Conservation (phyloP, 257 asterid genomes). For the Nemophila menziesii region DNA sequence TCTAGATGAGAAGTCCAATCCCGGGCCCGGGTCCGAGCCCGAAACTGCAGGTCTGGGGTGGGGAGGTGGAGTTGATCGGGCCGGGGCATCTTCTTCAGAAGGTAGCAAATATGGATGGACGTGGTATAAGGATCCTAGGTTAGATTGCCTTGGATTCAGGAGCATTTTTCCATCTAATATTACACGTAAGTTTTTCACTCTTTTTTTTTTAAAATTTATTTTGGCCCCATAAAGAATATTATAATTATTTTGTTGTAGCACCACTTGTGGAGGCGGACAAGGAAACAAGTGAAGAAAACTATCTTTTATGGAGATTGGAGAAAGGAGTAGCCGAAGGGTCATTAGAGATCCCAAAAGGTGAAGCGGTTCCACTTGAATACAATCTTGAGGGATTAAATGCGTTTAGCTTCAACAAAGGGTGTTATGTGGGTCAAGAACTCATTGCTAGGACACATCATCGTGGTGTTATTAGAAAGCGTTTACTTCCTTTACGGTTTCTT, state of each 20-base stretch:
- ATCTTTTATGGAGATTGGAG: slow-evolving; percentile 80
- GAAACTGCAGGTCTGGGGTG: slow-evolving; percentile 61
- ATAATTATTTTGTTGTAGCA: slow-evolving; percentile 35
- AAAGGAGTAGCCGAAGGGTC: slow-evolving; percentile 94
- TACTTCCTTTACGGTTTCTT: slow-evolving; percentile 59
- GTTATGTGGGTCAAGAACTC: slow-evolving; percentile 90
- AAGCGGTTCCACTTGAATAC: slow-evolving; percentile 82
- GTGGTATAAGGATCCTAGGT: slow-evolving; percentile 82
- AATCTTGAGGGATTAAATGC: slow-evolving; percentile 76
- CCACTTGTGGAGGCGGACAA: slow-evolving; percentile 76
- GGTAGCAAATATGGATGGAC: slow-evolving; percentile 55
- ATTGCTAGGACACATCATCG: slow-evolving; percentile 86
- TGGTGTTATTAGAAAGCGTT: slow-evolving; percentile 73
- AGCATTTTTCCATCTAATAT: slow-evolving; percentile 67
- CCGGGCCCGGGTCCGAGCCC: slow-evolving; percentile 35
- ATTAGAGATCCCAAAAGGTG: slow-evolving; percentile 81
- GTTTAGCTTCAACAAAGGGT: slow-evolving; percentile 88
- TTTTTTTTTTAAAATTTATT: background rate
- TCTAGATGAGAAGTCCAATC: slow-evolving; percentile 20
- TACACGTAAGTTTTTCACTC: slow-evolving; percentile 38
- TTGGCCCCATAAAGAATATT: no score
- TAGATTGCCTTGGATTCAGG: slow-evolving; percentile 77
- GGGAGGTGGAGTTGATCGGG: slow-evolving; percentile 54
- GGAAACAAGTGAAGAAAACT: slow-evolving; percentile 65
- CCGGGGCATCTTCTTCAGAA: slow-evolving; percentile 51